Percentiles rank a stretch among this genome's conserved stretches.
Evolutionary conservation across 306 rosid genomes (phyloP).

Genomic region (Vicia villosa): DNA sequence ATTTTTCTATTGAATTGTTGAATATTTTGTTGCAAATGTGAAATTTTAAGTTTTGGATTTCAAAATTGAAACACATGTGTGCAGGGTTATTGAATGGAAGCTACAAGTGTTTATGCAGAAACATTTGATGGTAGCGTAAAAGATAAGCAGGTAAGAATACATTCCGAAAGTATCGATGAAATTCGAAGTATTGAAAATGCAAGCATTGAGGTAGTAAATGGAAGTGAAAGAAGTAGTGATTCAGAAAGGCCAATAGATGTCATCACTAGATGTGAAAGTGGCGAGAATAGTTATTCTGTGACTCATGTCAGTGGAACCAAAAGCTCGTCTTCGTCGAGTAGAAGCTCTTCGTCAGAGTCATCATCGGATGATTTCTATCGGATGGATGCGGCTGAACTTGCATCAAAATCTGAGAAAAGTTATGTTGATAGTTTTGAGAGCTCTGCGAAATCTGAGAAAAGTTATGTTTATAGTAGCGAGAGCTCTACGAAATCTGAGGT

Average conservation of each 20-base stretch:
- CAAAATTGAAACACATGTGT: neutral
- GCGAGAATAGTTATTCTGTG: slow-evolving; percentile 11
- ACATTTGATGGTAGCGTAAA: slow-evolving; percentile 32
- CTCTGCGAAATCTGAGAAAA: slow-evolving; percentile 39
- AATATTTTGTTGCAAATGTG: neutral
- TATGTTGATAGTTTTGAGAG: slow-evolving; percentile 34
- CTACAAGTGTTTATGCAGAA: slow-evolving; percentile 32
- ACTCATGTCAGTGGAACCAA: slow-evolving; percentile 30
- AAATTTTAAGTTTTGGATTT: neutral
- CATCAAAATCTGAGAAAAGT: slow-evolving; percentile 32
- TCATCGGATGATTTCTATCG: slow-evolving; percentile 36
- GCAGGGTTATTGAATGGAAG: slow-evolving; percentile 36
- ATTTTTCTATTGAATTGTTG: slow-evolving; percentile 6
- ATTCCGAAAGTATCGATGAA: slow-evolving; percentile 25
- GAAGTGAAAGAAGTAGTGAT: slow-evolving; percentile 31
- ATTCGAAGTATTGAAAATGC: neutral
- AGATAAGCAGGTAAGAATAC: slow-evolving; percentile 2
- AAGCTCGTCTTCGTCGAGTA: slow-evolving; percentile 22
- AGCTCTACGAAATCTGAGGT: slow-evolving; percentile 41
- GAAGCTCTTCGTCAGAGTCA: slow-evolving; percentile 42
- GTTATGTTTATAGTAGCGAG: no score
- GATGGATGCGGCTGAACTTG: slow-evolving; percentile 16
- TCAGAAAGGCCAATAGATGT: slow-evolving; percentile 30
- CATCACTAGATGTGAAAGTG: slow-evolving; percentile 31
- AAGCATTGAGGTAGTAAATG: slow-evolving; percentile 9